Evolutionary conservation across 2,329 filamentous ascomycete species (phyloP).

Genomic region (Cytospora piceae): DNA sequence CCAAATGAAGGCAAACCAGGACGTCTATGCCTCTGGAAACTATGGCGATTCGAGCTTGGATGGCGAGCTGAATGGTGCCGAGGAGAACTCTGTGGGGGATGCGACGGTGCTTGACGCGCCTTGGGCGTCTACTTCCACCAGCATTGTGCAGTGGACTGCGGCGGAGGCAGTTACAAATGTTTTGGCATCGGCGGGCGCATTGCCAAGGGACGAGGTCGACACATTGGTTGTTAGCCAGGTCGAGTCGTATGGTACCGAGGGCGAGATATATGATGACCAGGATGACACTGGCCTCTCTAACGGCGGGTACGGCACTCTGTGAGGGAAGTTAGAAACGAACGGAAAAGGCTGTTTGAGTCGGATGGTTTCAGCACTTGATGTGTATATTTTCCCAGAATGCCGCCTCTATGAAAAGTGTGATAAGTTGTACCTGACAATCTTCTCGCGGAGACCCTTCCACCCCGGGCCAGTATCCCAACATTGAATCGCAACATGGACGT

Average conservation of each 20-base stretch:
- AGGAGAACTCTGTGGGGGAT: conserved; percentile 27
- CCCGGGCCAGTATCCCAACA: too few species aligned
- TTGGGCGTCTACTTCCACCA: conserved; percentile 33
- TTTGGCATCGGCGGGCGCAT: conserved; percentile 43
- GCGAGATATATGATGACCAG: conserved; percentile 35
- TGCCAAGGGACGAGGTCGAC: conserved; percentile 37
- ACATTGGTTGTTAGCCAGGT: conserved; percentile 35
- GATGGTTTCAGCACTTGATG: not conserved
- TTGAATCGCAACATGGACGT: too few species aligned
- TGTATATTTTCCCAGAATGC: not conserved
- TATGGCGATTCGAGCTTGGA: conserved; percentile 41
- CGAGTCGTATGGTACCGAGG: conserved; percentile 33
- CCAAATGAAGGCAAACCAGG: conserved; percentile 47
- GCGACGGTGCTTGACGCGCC: conserved; percentile 29
- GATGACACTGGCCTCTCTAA: conserved; percentile 35
- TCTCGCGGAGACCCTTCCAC: too few species aligned
- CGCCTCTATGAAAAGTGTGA: not conserved
- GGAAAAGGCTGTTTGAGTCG: not conserved
- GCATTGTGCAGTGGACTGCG: conserved; percentile 38
- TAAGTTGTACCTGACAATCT: too few species aligned
- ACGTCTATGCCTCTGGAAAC: conserved; percentile 47
- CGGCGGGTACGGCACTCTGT: conserved; percentile 35
- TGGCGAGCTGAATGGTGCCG: conserved; percentile 30
- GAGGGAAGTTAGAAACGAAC: not conserved
- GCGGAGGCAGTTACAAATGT: conserved; percentile 42